Conservation (phyloP, 371 early-diverging fungal species). For the Lichtheimia corymbifera region DNA sequence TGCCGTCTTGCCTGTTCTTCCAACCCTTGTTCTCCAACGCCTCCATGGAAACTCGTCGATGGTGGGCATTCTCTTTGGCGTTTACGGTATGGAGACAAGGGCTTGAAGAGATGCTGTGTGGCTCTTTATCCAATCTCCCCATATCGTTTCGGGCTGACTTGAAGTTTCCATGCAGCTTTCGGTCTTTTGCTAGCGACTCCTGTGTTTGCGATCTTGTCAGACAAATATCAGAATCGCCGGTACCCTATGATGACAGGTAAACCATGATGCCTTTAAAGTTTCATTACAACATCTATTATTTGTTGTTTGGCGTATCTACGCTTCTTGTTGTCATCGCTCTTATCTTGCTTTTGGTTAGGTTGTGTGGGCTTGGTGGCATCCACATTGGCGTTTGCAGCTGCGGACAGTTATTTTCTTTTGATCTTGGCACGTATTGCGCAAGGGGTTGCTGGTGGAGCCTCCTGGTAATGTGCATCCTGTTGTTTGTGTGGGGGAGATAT, state of each 20-base stretch:
- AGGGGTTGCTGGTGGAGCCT: constrained; percentile 78
- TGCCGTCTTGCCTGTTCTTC: constrained; percentile 84
- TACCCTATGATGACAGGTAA: constrained; percentile 81
- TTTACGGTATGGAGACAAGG: constrained; percentile 57
- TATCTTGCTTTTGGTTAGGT: not conserved
- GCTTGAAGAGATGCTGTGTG: too few relatives aligned
- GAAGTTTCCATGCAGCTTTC: constrained; percentile 46
- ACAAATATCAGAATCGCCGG: constrained; percentile 69
- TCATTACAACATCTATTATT: not conserved
- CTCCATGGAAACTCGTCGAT: constrained; percentile 63
- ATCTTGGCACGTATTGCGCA: constrained; percentile 76
- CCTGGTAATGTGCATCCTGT: constrained; percentile 55
- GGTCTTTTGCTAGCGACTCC: constrained; percentile 82
- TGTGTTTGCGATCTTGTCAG: constrained; percentile 76
- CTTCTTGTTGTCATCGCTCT: not conserved
- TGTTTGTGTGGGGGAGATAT: too few relatives aligned
- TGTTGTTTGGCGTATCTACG: not conserved
- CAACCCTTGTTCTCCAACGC: constrained; percentile 68
- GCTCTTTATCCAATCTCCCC: constrained; percentile 1
- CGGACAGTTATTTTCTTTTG: constrained; percentile 67
- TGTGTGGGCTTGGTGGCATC: constrained; percentile 60
- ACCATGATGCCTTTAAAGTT: constrained; percentile 1
- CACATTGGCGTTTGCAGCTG: constrained; percentile 70
- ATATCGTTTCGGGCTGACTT: not conserved
- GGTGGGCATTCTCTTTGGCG: constrained; percentile 82